Evolutionary conservation across 352 stramenopile species (phyloP), one percentile per base, ranked within the genome.

Genomic region (Globisporangium echinulatum): DNA sequence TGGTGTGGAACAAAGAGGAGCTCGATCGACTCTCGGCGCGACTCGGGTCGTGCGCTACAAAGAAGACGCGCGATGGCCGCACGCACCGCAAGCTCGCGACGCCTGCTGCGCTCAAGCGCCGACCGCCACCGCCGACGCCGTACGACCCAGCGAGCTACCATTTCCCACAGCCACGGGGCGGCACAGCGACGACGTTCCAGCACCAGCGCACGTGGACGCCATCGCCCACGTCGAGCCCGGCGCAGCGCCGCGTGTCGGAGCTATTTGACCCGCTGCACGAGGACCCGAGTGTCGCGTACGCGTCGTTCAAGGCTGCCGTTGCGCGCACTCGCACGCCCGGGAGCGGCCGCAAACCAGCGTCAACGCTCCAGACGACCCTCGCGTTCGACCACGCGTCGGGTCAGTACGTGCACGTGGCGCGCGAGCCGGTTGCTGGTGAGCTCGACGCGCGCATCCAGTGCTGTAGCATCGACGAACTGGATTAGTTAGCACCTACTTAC

Each of bases 381-480:
- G 66, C 74, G 50, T 76, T 76, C 25, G 66, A 73, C 44, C 52
- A 68, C 42, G 66, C 64, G 39, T 53, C 67, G 9, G 62, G 71
- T 8, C 58, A 74, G 37, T 72, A 68, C 33, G 58, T 68, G 14
- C 58, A 56, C 14, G 59, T 62, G 6, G 37, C 59, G 0, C 56
- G 33, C 49, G 72, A 52, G 60, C 67, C 49, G 59, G 68, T 57
- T 48, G 59, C 40, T 5, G 7, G 13, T 10, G 57, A 68, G 1
- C 54, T 52, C 4, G 36, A 49, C 14, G 54, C 59, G 9, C 59
- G 64, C 13, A 44, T 50, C 38, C 62, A 82, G 59, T 75, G 70
- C 67, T 84, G 85, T 63, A 80, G 64, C 58, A 74, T 85, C 40
- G 77, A 87, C 47, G 77, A 87, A 51, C 63, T 87, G 38, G 77